Evolutionary conservation across 1,284 basidiomycete genomes (phyloP), one percentile per base, ranked within the genome.

Genomic region (Apiotrichum sp.): DNA sequence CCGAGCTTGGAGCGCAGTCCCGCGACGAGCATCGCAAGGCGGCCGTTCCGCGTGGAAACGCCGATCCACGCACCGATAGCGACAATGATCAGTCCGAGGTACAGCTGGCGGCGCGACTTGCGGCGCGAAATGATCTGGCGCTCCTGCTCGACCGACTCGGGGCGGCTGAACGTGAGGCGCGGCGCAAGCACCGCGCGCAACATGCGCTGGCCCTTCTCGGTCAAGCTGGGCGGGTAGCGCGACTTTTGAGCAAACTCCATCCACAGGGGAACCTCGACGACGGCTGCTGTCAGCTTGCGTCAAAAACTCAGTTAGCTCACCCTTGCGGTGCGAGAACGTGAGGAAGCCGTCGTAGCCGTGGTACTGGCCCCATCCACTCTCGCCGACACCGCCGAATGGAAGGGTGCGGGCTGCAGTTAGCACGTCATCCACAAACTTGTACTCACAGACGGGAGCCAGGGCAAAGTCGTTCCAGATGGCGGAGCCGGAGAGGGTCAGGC

Each of bases 371-470:
- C 75, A 75, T 29, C 74, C 75, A 53, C 67, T 70, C 31, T 69
- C 71, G 22, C 75, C 75, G 11, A 76, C 70, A 47, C 75, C 75
- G 38, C 75, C 75, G 55, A 77, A 77, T 0, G 75, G 75, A 8
- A 74, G 50, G 16, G 65, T 66, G 36, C 70, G 65, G 16, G 66
- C 70, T 72, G 49, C 3, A n/a, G 41, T 50, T 29, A 51, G 50
- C n/a, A 22, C 13, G 14, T 38, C 33, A 22, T 5, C 4, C n/a
- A 8, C 8, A 11, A 6, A 3, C 2, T 10, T 42, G 13, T 3
- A 62, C 65, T 59, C 41, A 67, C 70, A 57, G 34, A 65, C 54
- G 0, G 69, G 67, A 1, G 69, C 64, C 45, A 71, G 58, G 22
- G 45, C 63, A 53, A 72, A 73, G 53, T 77, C 75, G 56, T 77